phyloP scores from a whole-genome alignment of 2,329 filamentous ascomycete species.

The Coniochaeta sp. region DNA sequence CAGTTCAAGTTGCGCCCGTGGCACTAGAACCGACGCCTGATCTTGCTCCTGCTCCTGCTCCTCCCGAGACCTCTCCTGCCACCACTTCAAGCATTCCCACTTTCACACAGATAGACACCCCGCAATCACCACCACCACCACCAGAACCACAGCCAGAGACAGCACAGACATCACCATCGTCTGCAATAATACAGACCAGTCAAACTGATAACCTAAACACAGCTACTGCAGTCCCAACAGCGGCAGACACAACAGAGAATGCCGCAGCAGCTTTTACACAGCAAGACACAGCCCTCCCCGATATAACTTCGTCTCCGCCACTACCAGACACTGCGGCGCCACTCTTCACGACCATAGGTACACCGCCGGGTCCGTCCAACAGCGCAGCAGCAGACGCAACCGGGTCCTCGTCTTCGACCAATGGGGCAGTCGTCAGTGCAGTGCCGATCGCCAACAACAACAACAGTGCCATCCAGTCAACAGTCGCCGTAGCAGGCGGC shows the following conservation, averaged over 20 bases:
- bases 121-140: no score
- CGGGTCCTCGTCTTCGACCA: slow-evolving; percentile 8
- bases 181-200: slow-evolving; percentile 21
- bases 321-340: slow-evolving; percentile 9
- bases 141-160: background rate
- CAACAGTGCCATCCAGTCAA: slow-evolving; percentile 23
- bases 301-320: slow-evolving; percentile 6
- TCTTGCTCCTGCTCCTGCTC: no score
- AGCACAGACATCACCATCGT: slow-evolving; percentile 11
- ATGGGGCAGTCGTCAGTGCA: slow-evolving; percentile 12
- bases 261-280: background rate
- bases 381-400: slow-evolving; percentile 9
- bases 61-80: background rate
- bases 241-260: slow-evolving; percentile 6
- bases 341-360: slow-evolving; percentile 12
- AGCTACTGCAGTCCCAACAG: slow-evolving; percentile 13
- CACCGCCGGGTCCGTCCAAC: slow-evolving; percentile 10
- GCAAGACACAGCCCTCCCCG: slow-evolving; percentile 7
- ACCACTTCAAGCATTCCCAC: background rate
- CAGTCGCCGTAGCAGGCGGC: slow-evolving; percentile 41
- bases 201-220: slow-evolving; percentile 28
- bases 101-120: background rate
- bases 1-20: background rate
- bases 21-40: background rate
- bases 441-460: slow-evolving; percentile 13